phyloP scores from a whole-genome alignment of 305 asterid genomes.

The Caryopteris hybrid region DNA sequence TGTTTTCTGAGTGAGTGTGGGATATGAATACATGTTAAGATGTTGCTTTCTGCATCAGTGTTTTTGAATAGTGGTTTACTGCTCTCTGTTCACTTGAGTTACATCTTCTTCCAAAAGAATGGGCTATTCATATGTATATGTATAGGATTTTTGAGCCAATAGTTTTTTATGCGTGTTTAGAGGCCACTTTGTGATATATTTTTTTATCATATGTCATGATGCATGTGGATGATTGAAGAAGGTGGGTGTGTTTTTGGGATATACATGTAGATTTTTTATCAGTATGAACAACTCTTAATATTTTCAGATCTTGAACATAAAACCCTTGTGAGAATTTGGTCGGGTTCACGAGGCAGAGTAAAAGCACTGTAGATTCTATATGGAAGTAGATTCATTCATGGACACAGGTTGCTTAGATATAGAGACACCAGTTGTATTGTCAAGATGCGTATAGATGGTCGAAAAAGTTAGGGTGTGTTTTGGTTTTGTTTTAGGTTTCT shows the following conservation, averaged over 20 bases:
- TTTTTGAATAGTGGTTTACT: background rate
- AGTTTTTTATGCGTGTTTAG: too few relatives aligned
- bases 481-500: background rate
- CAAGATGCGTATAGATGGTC: background rate
- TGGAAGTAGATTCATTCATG: background rate
- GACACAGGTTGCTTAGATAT: background rate
- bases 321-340: background rate
- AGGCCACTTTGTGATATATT: too few relatives aligned
- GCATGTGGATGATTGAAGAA: too few relatives aligned
- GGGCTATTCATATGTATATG: too few relatives aligned
- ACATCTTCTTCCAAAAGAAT: background rate
- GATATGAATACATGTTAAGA: background rate
- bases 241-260: too few relatives aligned
- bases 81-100: background rate
- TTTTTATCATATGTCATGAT: too few relatives aligned
- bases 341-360: background rate
- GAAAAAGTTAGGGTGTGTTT: background rate
- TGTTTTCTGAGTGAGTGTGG: constrained; percentile 15
- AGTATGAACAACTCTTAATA: background rate
- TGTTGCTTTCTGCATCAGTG: background rate
- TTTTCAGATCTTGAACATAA: background rate
- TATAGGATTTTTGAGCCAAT: too few relatives aligned
- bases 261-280: too few relatives aligned
- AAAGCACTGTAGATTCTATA: background rate
- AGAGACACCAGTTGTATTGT: background rate